Evolutionary conservation across 768 basidiomycete genomes (phyloP), one percentile per base, ranked within the genome.

Genomic region (Termitomyces sp.): DNA sequence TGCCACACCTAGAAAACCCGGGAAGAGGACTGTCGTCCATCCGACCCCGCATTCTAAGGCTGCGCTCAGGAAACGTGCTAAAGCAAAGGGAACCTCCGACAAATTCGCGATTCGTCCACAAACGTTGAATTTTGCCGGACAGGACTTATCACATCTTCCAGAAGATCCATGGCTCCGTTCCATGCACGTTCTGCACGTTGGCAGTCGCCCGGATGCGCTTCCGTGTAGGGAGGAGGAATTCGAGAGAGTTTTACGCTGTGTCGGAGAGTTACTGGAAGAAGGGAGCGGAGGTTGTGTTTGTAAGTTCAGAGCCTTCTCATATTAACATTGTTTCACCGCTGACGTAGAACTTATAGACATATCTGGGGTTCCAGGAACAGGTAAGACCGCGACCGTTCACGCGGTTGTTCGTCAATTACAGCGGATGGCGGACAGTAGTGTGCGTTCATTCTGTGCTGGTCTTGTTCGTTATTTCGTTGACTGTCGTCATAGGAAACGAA

Each of bases 371-470:
- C 97, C 96, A n/a, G 96, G 97, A 7, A 98, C 96, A 2, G 96
- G 97, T 9, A 99, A 98, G 74, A 99, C 97, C 0, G 97, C 97
- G 0, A 98, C 97, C 0, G 95, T 98, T 0, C 95, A 98, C 65
- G 91, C 90, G 0, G 89, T 97, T 26, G 84, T 98, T 33, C 82
- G 91, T 37, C 92, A 96, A 68, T 79, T 98, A 12, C 95, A 93
- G 67, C 80, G 87, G 39, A 91, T 95, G 85, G 95, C 95, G 1
- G 82, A 89, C 68, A 79, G 84, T 55, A 86, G 84, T 62, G 93
- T 93, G 62, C 30, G 86, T 75, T 12, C 22, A 30, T 61, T n/a
- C 32, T 33, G 22, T 33, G 55, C 42, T 33, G 18, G 18, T 34
- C 47, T 46, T 14, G 1, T 45, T 33, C 16, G 3, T 39, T 0